These are phyloP conservation scores for Cercospora beticola DNA, from an alignment of 2,329 filamentous ascomycete species.

Conservation along the genomic window DNA sequence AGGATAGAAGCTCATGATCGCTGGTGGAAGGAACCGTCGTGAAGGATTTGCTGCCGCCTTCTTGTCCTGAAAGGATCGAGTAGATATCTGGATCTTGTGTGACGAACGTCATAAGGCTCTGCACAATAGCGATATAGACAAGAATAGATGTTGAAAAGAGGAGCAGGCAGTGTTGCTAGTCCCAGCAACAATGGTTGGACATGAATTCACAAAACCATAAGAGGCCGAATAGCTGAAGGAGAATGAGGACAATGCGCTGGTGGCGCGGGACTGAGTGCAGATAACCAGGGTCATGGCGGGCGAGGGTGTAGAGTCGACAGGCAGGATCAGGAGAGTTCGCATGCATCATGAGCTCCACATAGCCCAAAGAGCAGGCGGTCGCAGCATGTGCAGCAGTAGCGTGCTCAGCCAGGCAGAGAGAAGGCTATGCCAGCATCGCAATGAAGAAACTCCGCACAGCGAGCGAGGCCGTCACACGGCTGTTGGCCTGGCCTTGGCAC, in stretches of 20 bases:
- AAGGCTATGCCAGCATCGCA: conserved; percentile 22
- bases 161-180: conserved; percentile 22
- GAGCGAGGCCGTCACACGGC: conserved; percentile 10
- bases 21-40: conserved; percentile 12
- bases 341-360: conserved; percentile 26
- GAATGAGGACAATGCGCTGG: conserved; percentile 13
- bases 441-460: conserved; percentile 11
- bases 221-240: conserved; percentile 20
- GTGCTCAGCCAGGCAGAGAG: conserved; percentile 22
- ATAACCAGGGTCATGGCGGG: conserved; percentile 14
- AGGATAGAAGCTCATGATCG: conserved; percentile 24
- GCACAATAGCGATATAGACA: conserved; percentile 5
- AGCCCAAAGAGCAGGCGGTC: conserved; percentile 19
- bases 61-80: conserved; percentile 13
- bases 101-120: conserved; percentile 20
- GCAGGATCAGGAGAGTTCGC: conserved; percentile 24
- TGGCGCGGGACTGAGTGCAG: conserved; percentile 21
- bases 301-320: conserved; percentile 13
- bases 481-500: conserved; percentile 13
- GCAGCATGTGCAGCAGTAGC: conserved; percentile 25
- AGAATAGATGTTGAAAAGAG: conserved; percentile 22
- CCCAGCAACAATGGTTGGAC: conserved; percentile 18
- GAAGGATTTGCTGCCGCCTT: conserved; percentile 16
- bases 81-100: conserved; percentile 17
- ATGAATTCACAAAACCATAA: conserved; percentile 16